Evolutionary conservation across 129 eudicot species (phyloP).

Genomic region (Logfia minima): DNA sequence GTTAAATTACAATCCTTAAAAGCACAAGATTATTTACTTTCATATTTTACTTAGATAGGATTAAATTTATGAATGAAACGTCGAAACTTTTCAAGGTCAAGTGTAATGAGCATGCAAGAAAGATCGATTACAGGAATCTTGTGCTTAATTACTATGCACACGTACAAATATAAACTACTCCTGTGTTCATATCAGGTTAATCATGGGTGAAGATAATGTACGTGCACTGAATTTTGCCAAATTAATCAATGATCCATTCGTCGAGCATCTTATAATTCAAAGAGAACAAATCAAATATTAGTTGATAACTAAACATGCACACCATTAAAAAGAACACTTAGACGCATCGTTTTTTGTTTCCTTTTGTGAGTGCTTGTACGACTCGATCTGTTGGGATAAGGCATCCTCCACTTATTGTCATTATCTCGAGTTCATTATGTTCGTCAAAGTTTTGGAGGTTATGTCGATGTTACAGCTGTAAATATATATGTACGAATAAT

Average conservation of each 20-base stretch:
- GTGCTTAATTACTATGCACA: no score
- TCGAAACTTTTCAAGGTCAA: no score
- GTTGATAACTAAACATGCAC: neutral
- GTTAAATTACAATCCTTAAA: no score
- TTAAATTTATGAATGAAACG: no score
- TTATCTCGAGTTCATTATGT: neutral
- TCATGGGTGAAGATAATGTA: no score
- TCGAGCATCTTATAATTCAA: neutral
- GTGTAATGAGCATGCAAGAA: no score
- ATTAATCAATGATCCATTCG: neutral
- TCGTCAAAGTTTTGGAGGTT: neutral
- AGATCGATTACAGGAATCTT: no score
- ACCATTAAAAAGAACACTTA: neutral
- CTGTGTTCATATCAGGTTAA: no score
- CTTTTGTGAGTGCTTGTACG: slow-evolving; percentile 15
- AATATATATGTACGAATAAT: neutral
- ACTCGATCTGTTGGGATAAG: neutral
- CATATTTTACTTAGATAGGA: no score
- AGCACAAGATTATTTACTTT: no score
- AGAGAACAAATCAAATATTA: neutral
- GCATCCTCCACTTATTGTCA: slow-evolving; percentile 10
- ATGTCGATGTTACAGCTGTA: neutral
- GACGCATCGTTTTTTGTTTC: neutral
- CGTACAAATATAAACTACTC: no score
- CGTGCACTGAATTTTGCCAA: no score